Evolutionary conservation across 2,329 filamentous ascomycete species (phyloP).

Genomic region (Aspergillus oerlinghausenensis): DNA sequence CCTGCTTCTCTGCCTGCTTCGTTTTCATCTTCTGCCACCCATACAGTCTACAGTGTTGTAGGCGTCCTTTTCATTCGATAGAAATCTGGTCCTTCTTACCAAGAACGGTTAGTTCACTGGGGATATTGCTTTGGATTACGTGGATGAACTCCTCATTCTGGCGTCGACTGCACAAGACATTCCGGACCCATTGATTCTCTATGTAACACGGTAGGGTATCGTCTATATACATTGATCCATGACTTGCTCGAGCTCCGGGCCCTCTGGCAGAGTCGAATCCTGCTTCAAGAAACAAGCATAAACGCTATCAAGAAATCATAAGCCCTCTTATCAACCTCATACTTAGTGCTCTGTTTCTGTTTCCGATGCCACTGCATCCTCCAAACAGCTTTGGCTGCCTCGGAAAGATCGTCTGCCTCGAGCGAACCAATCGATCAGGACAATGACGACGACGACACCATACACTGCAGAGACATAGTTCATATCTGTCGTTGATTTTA

Average conservation of each 20-base stretch:
- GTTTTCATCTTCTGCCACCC: too few species aligned
- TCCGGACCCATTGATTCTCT: background rate
- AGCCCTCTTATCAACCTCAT: background rate
- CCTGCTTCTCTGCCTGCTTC: too few species aligned
- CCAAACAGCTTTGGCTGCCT: background rate
- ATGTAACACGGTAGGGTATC: background rate
- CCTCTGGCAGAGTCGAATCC: background rate
- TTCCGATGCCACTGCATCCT: background rate
- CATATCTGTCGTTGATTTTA: constrained; percentile 23
- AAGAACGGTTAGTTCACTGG: too few species aligned
- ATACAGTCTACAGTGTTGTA: too few species aligned
- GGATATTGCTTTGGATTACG: too few species aligned
- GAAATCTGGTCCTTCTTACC: too few species aligned
- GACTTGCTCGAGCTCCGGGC: background rate
- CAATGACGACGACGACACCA: constrained; percentile 24
- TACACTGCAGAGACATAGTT: constrained; percentile 36
- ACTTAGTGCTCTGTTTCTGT: background rate
- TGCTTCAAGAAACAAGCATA: background rate
- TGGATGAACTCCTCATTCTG: too few species aligned
- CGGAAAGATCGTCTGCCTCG: constrained; percentile 15
- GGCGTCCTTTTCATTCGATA: too few species aligned
- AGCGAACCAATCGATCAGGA: constrained; percentile 27
- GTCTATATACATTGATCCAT: background rate
- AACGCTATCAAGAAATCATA: too few species aligned
- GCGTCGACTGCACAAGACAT: too few species aligned